These are phyloP conservation scores for Hypholoma fasciculare DNA, from an alignment of 768 basidiomycete species.

Conservation along the genomic window DNA sequence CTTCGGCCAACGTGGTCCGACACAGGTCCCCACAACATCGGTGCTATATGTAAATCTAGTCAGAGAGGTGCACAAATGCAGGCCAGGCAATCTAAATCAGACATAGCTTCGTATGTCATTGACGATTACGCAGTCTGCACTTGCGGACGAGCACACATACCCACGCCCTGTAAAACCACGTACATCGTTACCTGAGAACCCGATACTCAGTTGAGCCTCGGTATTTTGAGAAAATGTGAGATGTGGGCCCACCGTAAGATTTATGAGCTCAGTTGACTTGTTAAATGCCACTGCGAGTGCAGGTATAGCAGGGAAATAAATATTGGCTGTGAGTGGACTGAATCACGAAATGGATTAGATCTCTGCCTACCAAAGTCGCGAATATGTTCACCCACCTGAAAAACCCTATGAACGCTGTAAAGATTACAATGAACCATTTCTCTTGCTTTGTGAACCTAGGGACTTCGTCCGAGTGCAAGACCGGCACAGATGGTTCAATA, in stretches of 20 bases:
- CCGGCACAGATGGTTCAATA: neutral
- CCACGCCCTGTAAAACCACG: constrained; percentile 65
- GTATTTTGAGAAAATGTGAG: neutral
- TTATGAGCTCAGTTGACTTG: constrained; percentile 70
- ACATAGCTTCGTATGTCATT: neutral
- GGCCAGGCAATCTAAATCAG: neutral
- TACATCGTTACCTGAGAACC: constrained; percentile 58
- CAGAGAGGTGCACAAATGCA: neutral
- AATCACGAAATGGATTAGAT: neutral
- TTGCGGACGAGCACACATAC: constrained; percentile 31
- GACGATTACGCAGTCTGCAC: neutral
- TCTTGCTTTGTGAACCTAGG: constrained; percentile 49
- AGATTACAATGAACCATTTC: constrained; percentile 68
- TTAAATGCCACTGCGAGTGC: constrained; percentile 60
- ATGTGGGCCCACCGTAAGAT: constrained; percentile 56
- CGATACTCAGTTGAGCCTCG: neutral
- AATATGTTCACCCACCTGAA: constrained; percentile 49
- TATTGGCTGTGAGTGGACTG: constrained; percentile 72
- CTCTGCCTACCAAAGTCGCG: neutral
- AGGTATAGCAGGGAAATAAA: constrained; percentile 82
- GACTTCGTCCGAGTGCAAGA: constrained; percentile 27
- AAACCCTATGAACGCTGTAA: constrained; percentile 55
- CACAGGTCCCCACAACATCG: constrained; percentile 71
- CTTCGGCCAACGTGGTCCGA: constrained; percentile 68
- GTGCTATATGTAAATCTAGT: constrained; percentile 36